phyloP scores from a whole-genome alignment of 306 rosid genomes.

The Sphenostylis stenocarpa region DNA sequence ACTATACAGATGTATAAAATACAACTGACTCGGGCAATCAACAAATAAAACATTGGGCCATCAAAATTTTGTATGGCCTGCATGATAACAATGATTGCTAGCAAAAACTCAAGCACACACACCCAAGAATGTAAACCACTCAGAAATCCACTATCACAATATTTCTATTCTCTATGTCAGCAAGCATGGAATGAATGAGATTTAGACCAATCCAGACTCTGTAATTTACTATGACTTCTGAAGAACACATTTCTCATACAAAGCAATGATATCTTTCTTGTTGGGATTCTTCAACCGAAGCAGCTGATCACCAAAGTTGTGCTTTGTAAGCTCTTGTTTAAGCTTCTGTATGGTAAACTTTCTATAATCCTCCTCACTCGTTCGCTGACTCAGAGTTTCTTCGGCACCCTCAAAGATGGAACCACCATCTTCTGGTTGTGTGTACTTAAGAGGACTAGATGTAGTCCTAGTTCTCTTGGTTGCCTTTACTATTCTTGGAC shows the following conservation, averaged over 20 bases:
- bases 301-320: constrained; percentile 77
- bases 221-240: constrained; percentile 54
- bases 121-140: constrained; percentile 8
- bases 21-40: constrained; percentile 32
- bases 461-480: constrained; percentile 73
- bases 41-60: constrained; percentile 21
- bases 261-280: constrained; percentile 73
- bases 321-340: constrained; percentile 91
- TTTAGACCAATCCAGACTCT: constrained; percentile 9
- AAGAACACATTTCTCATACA: constrained; percentile 76
- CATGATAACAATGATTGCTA: constrained; percentile 15
- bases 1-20: constrained; percentile 24
- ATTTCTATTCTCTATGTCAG: constrained; percentile 29
- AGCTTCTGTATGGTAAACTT: constrained; percentile 82
- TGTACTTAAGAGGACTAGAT: constrained; percentile 50
- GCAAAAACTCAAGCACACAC: constrained; percentile 31
- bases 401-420: constrained; percentile 73
- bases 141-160: neutral
- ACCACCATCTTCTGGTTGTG: constrained; percentile 86
- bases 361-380: constrained; percentile 67
- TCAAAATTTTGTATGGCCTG: constrained; percentile 30
- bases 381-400: constrained; percentile 70
- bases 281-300: constrained; percentile 77
- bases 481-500: constrained; percentile 57
- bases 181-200: constrained; percentile 17